Evolutionary conservation across 179 eudicot species (phyloP).

Genomic region (Nepenthes alata): DNA sequence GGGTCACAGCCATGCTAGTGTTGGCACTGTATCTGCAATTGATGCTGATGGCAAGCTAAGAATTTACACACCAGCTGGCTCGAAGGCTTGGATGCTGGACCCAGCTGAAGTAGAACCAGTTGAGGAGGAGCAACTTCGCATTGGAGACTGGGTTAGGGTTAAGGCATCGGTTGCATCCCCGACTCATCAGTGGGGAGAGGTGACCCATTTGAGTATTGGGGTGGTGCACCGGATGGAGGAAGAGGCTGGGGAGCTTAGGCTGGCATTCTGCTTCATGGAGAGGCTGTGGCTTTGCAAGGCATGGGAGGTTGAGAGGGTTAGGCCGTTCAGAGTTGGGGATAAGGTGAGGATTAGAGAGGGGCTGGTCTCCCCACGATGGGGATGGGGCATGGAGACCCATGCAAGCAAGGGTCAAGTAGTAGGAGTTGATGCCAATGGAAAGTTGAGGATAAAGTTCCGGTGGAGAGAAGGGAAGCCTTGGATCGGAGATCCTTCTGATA

Average conservation of each 20-base stretch:
- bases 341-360: constrained; percentile 73
- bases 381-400: constrained; percentile 98
- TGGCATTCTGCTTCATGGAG: constrained; percentile 81
- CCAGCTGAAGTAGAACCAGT: constrained; percentile 84
- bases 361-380: constrained; percentile 81
- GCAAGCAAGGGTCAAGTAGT: constrained; percentile 84
- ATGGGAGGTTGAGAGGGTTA: constrained; percentile 58
- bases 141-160: constrained; percentile 85
- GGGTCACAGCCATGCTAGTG: constrained; percentile 66
- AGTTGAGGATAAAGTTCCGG: constrained; percentile 68
- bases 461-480: constrained; percentile 98
- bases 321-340: constrained; percentile 72
- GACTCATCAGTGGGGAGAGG: constrained; percentile 94
- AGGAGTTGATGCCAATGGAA: constrained; percentile 97
- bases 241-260: constrained; percentile 53
- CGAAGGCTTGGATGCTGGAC: constrained; percentile 84
- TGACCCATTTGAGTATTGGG: constrained; percentile 72
- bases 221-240: constrained; percentile 87
- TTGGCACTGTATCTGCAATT: constrained; percentile 69
- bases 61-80: constrained; percentile 82
- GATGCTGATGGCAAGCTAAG: constrained; percentile 93
- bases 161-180: constrained; percentile 48
- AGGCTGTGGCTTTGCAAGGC: constrained; percentile 92
- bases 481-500: constrained; percentile 97
- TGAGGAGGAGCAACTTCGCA: constrained; percentile 61